Percentiles rank a stretch among this genome's conserved stretches.
These are phyloP conservation scores for Escovopsis sp. DNA, from an alignment of 2,329 filamentous ascomycete species.

Conservation along the genomic window DNA sequence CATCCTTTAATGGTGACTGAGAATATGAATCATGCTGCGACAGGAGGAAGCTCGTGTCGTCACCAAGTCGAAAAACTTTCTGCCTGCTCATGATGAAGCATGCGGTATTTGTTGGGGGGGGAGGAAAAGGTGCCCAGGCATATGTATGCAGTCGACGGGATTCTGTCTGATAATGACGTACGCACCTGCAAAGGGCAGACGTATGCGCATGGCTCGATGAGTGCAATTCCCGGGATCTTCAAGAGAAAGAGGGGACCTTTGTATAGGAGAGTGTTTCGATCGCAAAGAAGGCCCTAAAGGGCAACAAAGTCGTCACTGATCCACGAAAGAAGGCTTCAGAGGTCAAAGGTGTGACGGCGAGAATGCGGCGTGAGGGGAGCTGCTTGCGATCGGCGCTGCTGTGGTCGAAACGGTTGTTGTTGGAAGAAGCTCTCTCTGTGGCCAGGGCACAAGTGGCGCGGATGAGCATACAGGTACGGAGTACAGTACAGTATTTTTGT, in stretches of 20 bases:
- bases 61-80: neutral
- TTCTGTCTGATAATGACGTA: conserved; percentile 5
- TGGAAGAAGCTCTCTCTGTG: no score
- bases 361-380: neutral
- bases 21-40: no score
- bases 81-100: neutral
- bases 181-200: conserved; percentile 77
- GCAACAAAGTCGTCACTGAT: neutral
- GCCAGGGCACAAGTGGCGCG: no score
- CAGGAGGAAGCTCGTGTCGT: no score
- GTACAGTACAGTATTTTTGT: no score
- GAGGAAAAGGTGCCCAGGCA: neutral
- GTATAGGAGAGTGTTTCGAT: neutral
- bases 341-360: neutral
- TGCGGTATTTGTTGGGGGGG: neutral
- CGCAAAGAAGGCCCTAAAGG: neutral
- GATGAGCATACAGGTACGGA: no score
- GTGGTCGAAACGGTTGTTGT: no score
- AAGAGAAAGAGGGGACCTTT: no score
- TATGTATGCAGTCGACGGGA: neutral
- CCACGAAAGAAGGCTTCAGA: no score
- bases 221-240: neutral
- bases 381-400: no score
- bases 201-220: conserved; percentile 54
- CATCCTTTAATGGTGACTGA: neutral